Evolutionary conservation across 345 rosid genomes (phyloP).

Genomic region (Leavenworthia alabamica): DNA sequence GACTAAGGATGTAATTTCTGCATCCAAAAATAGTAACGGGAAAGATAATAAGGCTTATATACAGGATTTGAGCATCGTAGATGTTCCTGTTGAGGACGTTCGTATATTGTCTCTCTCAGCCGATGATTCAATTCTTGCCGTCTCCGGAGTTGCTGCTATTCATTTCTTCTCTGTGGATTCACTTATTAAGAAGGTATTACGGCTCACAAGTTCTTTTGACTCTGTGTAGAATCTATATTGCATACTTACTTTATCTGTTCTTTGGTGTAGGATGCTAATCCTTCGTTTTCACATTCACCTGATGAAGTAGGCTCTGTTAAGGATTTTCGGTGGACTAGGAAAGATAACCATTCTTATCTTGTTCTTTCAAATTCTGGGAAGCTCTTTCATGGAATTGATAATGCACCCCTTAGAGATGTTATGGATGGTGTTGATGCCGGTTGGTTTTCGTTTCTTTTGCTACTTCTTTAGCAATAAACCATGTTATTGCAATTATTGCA

Average conservation of each 20-base stretch:
- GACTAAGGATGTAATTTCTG: slow-evolving; percentile 63
- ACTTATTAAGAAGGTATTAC: slow-evolving; percentile 53
- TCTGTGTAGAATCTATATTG: slow-evolving; percentile 7
- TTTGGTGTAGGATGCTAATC: slow-evolving; percentile 45
- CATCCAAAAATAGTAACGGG: slow-evolving; percentile 44
- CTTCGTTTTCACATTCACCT: slow-evolving; percentile 47
- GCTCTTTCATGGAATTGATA: slow-evolving; percentile 54
- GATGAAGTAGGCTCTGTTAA: slow-evolving; percentile 48
- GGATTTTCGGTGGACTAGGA: slow-evolving; percentile 68
- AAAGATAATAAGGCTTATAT: slow-evolving; percentile 35
- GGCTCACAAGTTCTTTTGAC: slow-evolving; percentile 1
- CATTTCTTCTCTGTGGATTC: slow-evolving; percentile 54
- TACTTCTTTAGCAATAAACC: neutral
- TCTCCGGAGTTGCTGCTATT: slow-evolving; percentile 41
- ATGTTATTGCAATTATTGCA: neutral
- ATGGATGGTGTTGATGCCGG: slow-evolving; percentile 84
- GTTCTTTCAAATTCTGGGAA: slow-evolving; percentile 51
- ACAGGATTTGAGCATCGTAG: slow-evolving; percentile 51
- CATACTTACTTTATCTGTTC: slow-evolving; percentile 2
- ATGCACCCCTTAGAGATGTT: slow-evolving; percentile 39
- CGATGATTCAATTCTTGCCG: slow-evolving; percentile 64
- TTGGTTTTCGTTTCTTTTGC: slow-evolving; percentile 27
- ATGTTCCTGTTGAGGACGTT: slow-evolving; percentile 51
- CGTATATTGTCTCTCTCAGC: slow-evolving; percentile 54
- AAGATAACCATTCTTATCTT: slow-evolving; percentile 47